Conservation (phyloP, 345 rosid species). For the Acer negundo region DNA sequence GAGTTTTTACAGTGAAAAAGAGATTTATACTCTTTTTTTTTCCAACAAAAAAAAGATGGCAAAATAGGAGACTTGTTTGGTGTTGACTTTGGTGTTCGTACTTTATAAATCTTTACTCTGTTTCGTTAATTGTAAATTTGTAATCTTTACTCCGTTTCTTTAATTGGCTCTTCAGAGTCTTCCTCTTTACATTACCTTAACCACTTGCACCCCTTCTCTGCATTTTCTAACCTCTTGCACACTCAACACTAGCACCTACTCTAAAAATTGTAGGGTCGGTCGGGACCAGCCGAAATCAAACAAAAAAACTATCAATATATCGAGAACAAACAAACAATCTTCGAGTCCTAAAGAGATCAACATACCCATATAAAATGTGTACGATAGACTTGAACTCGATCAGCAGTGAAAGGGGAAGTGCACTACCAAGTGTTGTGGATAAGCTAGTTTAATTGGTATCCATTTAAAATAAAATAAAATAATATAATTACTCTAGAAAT, state of each 20-base stretch:
- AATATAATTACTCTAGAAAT: too few relatives aligned
- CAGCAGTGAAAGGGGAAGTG: too few relatives aligned
- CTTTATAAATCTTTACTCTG: not conserved
- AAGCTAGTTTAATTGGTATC: too few relatives aligned
- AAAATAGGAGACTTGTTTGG: constrained; percentile 23
- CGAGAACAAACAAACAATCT: too few relatives aligned
- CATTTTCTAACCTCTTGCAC: too few relatives aligned
- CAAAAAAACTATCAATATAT: too few relatives aligned
- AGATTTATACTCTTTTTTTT: not conserved
- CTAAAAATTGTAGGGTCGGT: not conserved
- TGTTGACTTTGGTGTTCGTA: constrained; percentile 42
- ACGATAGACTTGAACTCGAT: too few relatives aligned
- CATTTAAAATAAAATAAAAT: too few relatives aligned
- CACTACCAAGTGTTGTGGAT: too few relatives aligned
- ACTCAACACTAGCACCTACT: not conserved
- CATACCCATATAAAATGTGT: too few relatives aligned
- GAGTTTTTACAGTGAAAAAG: constrained; percentile 19
- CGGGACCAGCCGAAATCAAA: too few relatives aligned
- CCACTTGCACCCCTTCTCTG: not conserved
- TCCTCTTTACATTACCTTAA: not conserved
- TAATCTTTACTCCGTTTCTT: not conserved
- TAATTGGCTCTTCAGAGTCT: not conserved
- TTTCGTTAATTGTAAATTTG: not conserved
- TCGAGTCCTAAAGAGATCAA: too few relatives aligned
- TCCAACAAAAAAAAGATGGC: constrained; percentile 20